Evolutionary conservation across 176 grass and related monocot genomes (phyloP).

Genomic region (Zoysia japonica): DNA sequence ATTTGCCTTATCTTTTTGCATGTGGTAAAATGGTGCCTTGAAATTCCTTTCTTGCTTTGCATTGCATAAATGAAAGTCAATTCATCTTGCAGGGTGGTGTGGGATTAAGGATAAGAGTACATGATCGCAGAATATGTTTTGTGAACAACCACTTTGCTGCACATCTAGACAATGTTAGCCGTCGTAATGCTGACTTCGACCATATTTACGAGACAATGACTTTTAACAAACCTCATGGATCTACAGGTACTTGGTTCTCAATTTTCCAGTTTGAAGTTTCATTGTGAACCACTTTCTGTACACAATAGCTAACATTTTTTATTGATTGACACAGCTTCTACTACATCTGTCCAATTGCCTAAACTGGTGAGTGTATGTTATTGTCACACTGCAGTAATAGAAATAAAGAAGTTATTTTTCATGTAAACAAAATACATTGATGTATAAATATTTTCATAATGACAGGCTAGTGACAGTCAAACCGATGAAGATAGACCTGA

Average conservation of each 20-base stretch:
- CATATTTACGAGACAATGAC: constrained; percentile 70
- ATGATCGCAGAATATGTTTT: constrained; percentile 82
- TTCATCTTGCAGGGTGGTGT: constrained; percentile 73
- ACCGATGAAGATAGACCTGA: constrained; percentile 69
- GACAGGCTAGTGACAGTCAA: constrained; percentile 67
- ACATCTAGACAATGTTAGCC: constrained; percentile 78
- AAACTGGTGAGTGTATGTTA: constrained; percentile 79
- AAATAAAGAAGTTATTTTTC: constrained; percentile 11
- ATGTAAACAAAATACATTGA: constrained; percentile 11
- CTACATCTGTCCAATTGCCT: constrained; percentile 86
- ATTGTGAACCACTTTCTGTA: constrained; percentile 1
- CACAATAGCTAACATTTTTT: constrained; percentile 31
- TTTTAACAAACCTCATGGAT: constrained; percentile 87
- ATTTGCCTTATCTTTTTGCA: constrained; percentile 5
- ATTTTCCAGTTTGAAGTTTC: constrained; percentile 18
- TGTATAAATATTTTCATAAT: constrained; percentile 39
- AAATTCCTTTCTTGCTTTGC: neutral
- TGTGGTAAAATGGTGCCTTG: constrained; percentile 17
- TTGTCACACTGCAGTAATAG: constrained; percentile 18
- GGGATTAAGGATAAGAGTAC: constrained; percentile 89
- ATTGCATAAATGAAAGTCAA: constrained; percentile 22
- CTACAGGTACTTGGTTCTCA: constrained; percentile 58
- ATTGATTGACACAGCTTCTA: constrained; percentile 60
- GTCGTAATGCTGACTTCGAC: constrained; percentile 83
- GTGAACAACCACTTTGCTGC: constrained; percentile 93